A percentile compares a stretch with the other conserved stretches of the same genome.
Evolutionary conservation across 176 grass and related monocot species (phyloP).

Genomic region (Oryza glaberrima): DNA sequence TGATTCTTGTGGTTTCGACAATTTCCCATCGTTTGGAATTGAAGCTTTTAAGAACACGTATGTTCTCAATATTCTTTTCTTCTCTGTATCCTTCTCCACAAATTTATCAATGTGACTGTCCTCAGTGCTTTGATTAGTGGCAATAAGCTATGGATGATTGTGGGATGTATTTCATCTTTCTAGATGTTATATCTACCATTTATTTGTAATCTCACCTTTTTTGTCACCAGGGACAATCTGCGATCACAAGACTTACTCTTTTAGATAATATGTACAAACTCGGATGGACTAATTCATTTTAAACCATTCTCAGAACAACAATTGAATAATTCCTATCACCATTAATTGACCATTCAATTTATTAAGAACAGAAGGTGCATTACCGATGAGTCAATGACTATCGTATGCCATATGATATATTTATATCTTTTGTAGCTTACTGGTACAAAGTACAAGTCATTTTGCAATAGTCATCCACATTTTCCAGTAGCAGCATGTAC

Average conservation of each 20-base stretch:
- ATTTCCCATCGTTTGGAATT: conserved; percentile 54
- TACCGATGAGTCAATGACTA: not conserved
- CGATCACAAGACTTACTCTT: not conserved
- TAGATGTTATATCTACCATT: not conserved
- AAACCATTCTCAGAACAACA: not conserved
- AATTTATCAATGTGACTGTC: not conserved
- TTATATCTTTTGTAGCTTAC: no score
- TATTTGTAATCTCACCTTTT: not conserved
- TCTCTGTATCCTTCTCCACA: not conserved
- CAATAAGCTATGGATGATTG: not conserved
- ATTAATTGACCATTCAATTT: not conserved
- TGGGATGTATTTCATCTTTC: not conserved
- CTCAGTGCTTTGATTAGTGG: not conserved
- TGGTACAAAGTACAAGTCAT: no score
- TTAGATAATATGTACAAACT: conserved; percentile 1
- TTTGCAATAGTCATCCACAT: not conserved
- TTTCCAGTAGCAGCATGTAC: not conserved
- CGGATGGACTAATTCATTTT: not conserved
- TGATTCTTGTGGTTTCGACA: conserved; percentile 56
- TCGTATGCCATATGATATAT: not conserved
- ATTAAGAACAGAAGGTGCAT: conserved; percentile 10
- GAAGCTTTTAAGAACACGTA: conserved; percentile 45
- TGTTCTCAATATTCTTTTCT: not conserved
- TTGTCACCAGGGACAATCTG: not conserved
- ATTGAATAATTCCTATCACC: conserved; percentile 10